Evolutionary conservation across 108 stramenopile species (phyloP), one percentile per base, ranked within the genome.

Genomic region (Fragilaria crotonensis): DNA sequence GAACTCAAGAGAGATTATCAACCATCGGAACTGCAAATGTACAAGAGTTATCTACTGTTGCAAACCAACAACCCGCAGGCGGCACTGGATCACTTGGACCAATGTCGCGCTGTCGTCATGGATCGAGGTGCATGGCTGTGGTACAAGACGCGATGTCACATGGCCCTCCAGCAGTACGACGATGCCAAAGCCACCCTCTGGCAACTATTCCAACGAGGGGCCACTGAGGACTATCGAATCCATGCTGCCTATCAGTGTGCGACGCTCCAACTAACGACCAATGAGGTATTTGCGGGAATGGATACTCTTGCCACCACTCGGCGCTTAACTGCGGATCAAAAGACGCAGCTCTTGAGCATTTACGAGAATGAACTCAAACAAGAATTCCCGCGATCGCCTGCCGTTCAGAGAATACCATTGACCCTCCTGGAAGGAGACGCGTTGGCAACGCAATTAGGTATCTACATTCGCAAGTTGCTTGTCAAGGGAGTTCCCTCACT

Each of bases 231-330:
- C 69, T 91, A 94, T 71, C 53, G 73, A 30, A 75, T 90, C 53
- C 97, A 98, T 74, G 71, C 82, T 2, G 87, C 91, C 5, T 84
- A 94, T 64, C 95, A 96, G 92, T 93, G 85, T 70, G 77, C 95
- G 18, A 46, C 91, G 19, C 61, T 98, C 52, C 59, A 87, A 28
- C 44, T 73, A 45, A 64, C 68, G 25, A 51, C 84, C n/a, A 62
- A 48, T 27, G n/a, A n/a, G n/a, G n/a, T n/a, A n/a, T n/a, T n/a
- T n/a, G n/a, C n/a, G n/a, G 87, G 89, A 9, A 86, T 85, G 41
- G 68, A 69, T 19, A 84, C 85, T 7, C 53, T 87, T 61, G 73
- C 85, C 23, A 70, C 86, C 11, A 57, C 65, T 59, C 31, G 79
- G 1, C 74, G 72, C 0, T 56, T 95, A 45, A 63, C 83, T 11